A percentile compares a stretch with the other conserved stretches of the same genome.
These are phyloP conservation scores for Plasmodium knowlesi DNA, from an alignment of 169 alveolate species.

Conservation along the genomic window DNA sequence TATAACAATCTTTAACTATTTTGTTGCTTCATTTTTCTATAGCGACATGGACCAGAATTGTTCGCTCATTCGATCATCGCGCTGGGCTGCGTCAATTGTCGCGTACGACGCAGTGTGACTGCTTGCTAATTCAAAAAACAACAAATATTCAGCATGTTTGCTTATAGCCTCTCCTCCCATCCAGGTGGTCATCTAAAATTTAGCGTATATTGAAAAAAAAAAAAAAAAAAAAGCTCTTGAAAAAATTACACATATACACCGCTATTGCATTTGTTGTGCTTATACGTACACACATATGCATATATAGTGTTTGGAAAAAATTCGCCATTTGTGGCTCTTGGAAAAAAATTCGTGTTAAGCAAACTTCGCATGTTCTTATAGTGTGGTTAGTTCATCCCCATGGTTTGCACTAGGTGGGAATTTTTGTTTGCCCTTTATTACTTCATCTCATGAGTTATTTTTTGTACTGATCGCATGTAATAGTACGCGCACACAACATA, in stretches of 20 bases:
- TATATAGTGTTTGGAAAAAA: conserved; percentile 14
- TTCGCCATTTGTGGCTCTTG: background rate
- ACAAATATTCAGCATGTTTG: background rate
- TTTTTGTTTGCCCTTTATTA: background rate
- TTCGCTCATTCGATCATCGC: background rate
- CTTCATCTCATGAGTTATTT: background rate
- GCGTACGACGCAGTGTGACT: background rate
- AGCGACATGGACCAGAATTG: background rate
- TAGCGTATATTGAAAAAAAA: background rate
- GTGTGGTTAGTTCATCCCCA: background rate
- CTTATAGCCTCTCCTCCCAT: background rate
- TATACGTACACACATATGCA: background rate
- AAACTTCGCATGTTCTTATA: background rate
- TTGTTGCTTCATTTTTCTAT: background rate
- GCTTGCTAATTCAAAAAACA: background rate
- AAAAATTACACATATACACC: background rate
- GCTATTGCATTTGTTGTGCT: background rate
- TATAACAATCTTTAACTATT: background rate
- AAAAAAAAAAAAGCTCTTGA: background rate
- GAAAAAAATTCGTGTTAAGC: conserved; percentile 18
- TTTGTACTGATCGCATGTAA: background rate
- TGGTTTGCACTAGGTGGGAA: background rate
- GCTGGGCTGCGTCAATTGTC: background rate
- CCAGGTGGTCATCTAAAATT: background rate
- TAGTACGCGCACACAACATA: background rate